Conservation (phyloP, 805 yeast species). For the Candida oleophila region DNA sequence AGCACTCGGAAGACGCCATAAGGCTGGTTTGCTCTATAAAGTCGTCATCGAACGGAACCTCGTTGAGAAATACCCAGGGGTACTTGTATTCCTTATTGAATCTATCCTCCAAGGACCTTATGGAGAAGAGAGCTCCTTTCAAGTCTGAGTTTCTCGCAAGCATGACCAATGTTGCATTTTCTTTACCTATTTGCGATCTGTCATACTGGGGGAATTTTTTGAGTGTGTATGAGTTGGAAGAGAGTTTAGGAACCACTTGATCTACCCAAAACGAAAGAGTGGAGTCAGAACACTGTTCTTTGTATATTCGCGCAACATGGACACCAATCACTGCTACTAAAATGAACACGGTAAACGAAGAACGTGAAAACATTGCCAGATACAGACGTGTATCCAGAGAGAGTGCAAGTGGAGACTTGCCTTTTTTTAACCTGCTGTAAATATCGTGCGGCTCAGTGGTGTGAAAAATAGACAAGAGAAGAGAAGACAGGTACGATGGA, state of each 20-base stretch:
- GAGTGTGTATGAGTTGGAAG: conserved; percentile 28
- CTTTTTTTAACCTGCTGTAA: background rate
- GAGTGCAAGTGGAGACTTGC: background rate
- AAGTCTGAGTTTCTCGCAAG: conserved; percentile 81
- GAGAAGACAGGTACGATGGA: too few species aligned
- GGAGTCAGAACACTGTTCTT: background rate
- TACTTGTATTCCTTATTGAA: conserved; percentile 38
- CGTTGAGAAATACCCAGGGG: conserved; percentile 47
- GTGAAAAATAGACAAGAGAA: too few species aligned
- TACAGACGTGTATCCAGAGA: background rate
- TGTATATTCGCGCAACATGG: background rate
- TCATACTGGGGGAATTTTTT: conserved; percentile 14
- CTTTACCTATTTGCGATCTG: conserved; percentile 43
- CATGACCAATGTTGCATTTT: conserved; percentile 87
- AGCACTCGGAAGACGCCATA: conserved; percentile 40
- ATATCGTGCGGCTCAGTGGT: too few species aligned
- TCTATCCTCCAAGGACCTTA: conserved; percentile 43
- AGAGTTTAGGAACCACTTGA: conserved; percentile 18
- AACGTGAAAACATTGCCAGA: background rate
- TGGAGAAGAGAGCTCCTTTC: conserved; percentile 58
- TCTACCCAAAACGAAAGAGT: background rate
- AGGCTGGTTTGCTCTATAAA: conserved; percentile 42
- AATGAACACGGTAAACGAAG: background rate
- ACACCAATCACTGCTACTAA: background rate
- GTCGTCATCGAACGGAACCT: conserved; percentile 40